phyloP scores from a whole-genome alignment of 352 stramenopile species.

The Pythium oligandrum region DNA sequence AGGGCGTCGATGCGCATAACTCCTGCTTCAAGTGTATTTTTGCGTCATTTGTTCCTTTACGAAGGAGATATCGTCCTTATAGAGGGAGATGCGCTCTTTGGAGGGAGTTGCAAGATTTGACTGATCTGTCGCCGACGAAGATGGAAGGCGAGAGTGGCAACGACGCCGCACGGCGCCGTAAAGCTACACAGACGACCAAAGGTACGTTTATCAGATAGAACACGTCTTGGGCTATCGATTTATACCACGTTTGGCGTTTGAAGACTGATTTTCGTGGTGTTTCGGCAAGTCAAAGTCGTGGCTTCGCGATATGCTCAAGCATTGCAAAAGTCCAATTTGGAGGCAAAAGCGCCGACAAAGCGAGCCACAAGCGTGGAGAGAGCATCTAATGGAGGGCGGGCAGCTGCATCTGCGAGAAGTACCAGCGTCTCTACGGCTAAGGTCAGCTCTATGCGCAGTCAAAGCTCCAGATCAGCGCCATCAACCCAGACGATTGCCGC shows the following conservation, averaged over 20 bases:
- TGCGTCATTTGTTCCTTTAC: conserved; percentile 3
- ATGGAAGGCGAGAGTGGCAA: conserved; percentile 2
- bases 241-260: too few relatives aligned
- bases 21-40: too few relatives aligned
- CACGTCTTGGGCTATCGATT: too few relatives aligned
- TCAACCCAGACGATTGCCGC: too few relatives aligned
- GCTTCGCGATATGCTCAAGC: conserved; percentile 53
- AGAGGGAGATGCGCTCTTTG: conserved; percentile 9
- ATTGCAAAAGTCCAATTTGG: conserved; percentile 38
- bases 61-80: not conserved
- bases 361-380: not conserved
- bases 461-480: too few relatives aligned
- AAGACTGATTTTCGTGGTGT: too few relatives aligned
- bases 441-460: too few relatives aligned
- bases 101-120: not conserved
- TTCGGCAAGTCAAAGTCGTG: conserved; percentile 43
- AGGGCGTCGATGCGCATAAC: too few relatives aligned
- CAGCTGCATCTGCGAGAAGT: too few relatives aligned
- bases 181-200: conserved; percentile 13
- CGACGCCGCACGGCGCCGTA: conserved; percentile 8
- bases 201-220: conserved; percentile 2
- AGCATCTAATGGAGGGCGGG: too few relatives aligned
- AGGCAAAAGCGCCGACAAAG: conserved; percentile 8
- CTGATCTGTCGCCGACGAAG: too few relatives aligned
- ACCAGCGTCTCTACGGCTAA: too few relatives aligned